Base-by-base conservation (phyloP, 768 basidiomycete species). In the Termitomyces sp. region DNA sequence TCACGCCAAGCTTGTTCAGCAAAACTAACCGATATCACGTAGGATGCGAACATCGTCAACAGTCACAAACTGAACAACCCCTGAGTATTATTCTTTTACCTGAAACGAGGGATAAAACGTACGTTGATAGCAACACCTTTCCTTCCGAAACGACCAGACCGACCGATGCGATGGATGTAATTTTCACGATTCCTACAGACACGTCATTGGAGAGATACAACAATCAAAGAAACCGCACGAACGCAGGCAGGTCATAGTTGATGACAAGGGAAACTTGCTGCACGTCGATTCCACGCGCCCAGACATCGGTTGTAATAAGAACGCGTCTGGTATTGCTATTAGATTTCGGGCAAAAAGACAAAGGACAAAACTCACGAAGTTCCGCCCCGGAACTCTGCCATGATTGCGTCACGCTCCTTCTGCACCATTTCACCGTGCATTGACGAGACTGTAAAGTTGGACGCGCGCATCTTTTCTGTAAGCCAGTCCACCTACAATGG, bases 111-210 rank as follows among this genome's bases (percentile, higher is more conserved):
- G 32, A 37, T 77, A 15, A 47, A 31, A 65, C 89, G 47, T 70
- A 97, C 96, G 77, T 98, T 99, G 79, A 99, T 98, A 48, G 97
- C 97, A 63, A 98, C 97, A 83, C 96, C 97, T 79, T 99, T 99
- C 68, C 97, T 84, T 68, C 97, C 97, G 79, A 98, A 98, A 61
- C 97, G 94, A 72, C 97, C 97, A 61, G 96, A 97, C 64, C 97
- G 94, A 76, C 97, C 97, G 72, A 98, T 98, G 71, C 97, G 92
- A 81, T 99, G 97, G 67, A 99, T 98, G 80, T 99, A 99, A 76
- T 99, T 98, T 85, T 98, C 96, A 83, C 92, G 92, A 74, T 94
- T 94, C 66, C 89, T 94, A 43, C 29, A 46, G 10, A 12, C 46
- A 32, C 47, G 12, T 45, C 50, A 64, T 62, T 58, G 47, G n/a